These are phyloP conservation scores for Euryodendron excelsum DNA, from an alignment of 148 eudicot genomes.

Conservation along the genomic window DNA sequence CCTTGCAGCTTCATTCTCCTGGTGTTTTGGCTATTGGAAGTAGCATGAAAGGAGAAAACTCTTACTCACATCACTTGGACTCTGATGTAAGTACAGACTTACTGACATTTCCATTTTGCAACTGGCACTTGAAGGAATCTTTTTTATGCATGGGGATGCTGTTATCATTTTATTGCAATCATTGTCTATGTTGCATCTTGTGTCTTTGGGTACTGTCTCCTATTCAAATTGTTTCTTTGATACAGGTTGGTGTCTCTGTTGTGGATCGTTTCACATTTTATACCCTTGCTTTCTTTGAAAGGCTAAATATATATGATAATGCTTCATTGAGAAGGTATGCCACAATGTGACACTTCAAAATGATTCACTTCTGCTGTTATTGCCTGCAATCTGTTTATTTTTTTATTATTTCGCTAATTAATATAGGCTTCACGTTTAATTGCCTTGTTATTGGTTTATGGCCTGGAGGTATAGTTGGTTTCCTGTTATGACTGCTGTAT, in stretches of 20 bases:
- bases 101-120: constrained; percentile 3
- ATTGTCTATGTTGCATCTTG: neutral
- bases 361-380: neutral
- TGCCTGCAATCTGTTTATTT: neutral
- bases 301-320: constrained; percentile 84
- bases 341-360: neutral
- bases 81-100: constrained; percentile 68
- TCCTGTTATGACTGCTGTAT: neutral
- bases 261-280: constrained; percentile 97
- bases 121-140: neutral
- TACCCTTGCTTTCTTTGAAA: constrained; percentile 97
- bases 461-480: neutral
- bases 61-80: constrained; percentile 98
- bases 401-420: neutral
- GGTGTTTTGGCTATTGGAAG: constrained; percentile 78
- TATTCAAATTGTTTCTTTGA: constrained; percentile 14
- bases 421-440: neutral
- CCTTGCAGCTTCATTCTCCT: constrained; percentile 77
- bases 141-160: neutral
- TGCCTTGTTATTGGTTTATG: neutral
- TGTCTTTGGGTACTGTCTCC: neutral
- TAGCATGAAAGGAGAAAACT: constrained; percentile 97
- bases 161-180: neutral
- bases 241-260: constrained; percentile 98
- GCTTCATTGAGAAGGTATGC: constrained; percentile 89